These are phyloP conservation scores for Cryptosporidium tyzzeri DNA, from an alignment of 169 alveolate genomes.

Conservation along the genomic window DNA sequence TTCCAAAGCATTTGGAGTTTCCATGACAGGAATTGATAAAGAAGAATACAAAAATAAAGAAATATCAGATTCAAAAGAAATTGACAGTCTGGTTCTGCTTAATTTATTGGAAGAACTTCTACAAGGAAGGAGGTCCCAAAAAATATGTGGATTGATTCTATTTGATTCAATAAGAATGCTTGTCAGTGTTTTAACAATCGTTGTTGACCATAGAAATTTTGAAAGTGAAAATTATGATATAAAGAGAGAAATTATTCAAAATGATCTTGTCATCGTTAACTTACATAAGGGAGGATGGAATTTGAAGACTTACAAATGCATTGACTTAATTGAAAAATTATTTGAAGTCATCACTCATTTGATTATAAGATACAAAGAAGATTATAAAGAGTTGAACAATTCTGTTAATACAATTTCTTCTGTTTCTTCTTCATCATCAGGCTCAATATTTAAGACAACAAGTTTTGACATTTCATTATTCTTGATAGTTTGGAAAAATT, in stretches of 20 bases:
- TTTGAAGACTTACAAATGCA: neutral
- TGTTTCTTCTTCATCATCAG: conserved; percentile 14
- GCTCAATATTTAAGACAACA: conserved; percentile 18
- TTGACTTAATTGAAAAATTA: conserved; percentile 37
- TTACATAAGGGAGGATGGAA: neutral
- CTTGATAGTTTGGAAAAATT: conserved; percentile 47
- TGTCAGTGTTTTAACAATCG: conserved; percentile 16
- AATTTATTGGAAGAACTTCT: conserved; percentile 36
- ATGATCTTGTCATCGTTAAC: neutral
- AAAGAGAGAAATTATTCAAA: conserved; percentile 30
- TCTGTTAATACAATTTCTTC: conserved; percentile 42
- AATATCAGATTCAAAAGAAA: neutral
- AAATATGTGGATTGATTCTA: neutral
- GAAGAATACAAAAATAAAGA: neutral
- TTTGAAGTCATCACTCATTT: conserved; percentile 10
- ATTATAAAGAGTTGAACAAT: neutral
- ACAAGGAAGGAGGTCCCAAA: neutral
- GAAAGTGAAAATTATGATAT: conserved; percentile 29
- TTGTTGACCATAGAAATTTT: conserved; percentile 16
- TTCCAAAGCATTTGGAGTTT: conserved; percentile 39
- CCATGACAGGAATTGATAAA: neutral
- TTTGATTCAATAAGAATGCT: conserved; percentile 56
- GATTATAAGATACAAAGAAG: conserved; percentile 27
- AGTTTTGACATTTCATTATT: conserved; percentile 56
- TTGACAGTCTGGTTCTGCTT: conserved; percentile 7